Percentiles rank a stretch among this genome's conserved stretches.
phyloP scores from a whole-genome alignment of 2,329 filamentous ascomycete genomes.

The Cordyceps pruinosa region DNA sequence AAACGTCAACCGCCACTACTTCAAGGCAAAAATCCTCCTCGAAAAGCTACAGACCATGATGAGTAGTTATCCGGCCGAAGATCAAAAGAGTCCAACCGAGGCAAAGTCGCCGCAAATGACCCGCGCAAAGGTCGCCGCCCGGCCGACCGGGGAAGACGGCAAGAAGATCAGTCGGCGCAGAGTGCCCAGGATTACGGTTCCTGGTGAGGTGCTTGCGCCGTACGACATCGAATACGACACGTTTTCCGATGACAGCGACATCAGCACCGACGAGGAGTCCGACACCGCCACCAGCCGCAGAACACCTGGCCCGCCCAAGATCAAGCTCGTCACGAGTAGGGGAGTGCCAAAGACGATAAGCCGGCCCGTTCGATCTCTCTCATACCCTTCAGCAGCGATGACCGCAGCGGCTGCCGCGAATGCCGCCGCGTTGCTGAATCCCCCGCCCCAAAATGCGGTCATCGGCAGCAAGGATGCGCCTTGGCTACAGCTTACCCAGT shows the following conservation, averaged over 20 bases:
- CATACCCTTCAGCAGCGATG: conserved; percentile 29
- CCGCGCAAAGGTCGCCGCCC: conserved; percentile 41
- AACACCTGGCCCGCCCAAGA: conserved; percentile 36
- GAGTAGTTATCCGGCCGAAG: conserved; percentile 52
- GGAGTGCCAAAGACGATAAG: conserved; percentile 39
- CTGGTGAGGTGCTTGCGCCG: conserved; percentile 58
- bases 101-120: conserved; percentile 48
- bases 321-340: conserved; percentile 41
- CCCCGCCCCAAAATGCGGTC: conserved; percentile 53
- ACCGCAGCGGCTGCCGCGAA: conserved; percentile 33
- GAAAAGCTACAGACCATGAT: conserved; percentile 53
- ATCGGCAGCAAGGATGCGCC: conserved; percentile 54
- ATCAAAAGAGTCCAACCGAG: conserved; percentile 44
- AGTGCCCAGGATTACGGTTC: conserved; percentile 55
- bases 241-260: conserved; percentile 46
- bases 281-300: conserved; percentile 32
- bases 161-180: conserved; percentile 40
- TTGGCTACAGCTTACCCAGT: conserved; percentile 59
- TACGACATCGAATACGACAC: conserved; percentile 58
- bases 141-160: conserved; percentile 36
- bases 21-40: conserved; percentile 51
- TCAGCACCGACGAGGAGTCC: conserved; percentile 45
- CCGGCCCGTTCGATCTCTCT: conserved; percentile 25
- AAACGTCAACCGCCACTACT: conserved; percentile 56
- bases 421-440: conserved; percentile 41